Conservation (phyloP, 805 yeast genomes). For the Kuraishia capsulata region DNA sequence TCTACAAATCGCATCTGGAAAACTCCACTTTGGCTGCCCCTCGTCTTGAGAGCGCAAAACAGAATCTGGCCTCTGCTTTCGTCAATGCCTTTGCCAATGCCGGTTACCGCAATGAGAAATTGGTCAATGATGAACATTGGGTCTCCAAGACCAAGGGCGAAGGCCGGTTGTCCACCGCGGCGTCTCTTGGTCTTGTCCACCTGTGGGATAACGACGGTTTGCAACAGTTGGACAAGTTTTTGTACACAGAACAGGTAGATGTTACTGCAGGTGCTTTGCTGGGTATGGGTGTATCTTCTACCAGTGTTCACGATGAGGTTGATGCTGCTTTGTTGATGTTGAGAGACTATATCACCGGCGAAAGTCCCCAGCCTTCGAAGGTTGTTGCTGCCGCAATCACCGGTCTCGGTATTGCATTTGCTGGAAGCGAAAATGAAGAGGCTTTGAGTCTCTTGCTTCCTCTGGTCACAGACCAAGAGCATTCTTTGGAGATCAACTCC, state of each 20-base stretch:
- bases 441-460: constrained; percentile 73
- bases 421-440: constrained; percentile 87
- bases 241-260: constrained; percentile 78
- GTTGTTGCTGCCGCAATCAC: constrained; percentile 76
- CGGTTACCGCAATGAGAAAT: constrained; percentile 83
- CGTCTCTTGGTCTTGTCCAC: constrained; percentile 80
- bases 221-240: constrained; percentile 79
- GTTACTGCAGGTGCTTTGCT: constrained; percentile 93
- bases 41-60: constrained; percentile 83
- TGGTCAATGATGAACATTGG: constrained; percentile 70
- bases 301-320: constrained; percentile 92
- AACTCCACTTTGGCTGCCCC: constrained; percentile 42
- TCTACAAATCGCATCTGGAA: constrained; percentile 86
- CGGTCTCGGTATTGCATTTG: constrained; percentile 90
- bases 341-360: constrained; percentile 51
- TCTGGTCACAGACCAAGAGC: constrained; percentile 66
- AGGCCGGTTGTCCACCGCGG: constrained; percentile 89
- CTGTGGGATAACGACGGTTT: constrained; percentile 93
- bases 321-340: constrained; percentile 85
- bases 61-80: constrained; percentile 89
- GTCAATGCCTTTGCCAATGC: constrained; percentile 87
- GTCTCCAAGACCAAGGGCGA: constrained; percentile 85
- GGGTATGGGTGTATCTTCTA: constrained; percentile 88
- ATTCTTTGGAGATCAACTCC: constrained; percentile 70
- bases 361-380: constrained; percentile 44